Conservation (phyloP, 2,329 filamentous ascomycete genomes). For the Tolypocladium pustulatum region DNA sequence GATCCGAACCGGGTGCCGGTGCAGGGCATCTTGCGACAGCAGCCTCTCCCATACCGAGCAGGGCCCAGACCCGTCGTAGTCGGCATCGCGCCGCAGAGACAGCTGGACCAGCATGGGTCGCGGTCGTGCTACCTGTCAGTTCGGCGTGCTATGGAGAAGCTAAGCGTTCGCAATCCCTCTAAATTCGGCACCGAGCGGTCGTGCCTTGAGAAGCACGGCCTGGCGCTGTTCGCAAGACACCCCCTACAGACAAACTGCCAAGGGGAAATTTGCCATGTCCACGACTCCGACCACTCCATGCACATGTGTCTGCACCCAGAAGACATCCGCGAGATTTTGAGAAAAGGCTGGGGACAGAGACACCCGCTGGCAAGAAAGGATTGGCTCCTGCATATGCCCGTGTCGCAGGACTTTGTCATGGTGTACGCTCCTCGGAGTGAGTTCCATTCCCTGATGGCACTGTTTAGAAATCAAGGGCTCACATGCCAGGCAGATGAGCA, state of each 20-base stretch:
- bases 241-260: slow-evolving; percentile 61
- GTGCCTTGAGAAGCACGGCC: slow-evolving; percentile 74
- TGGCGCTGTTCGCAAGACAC: slow-evolving; percentile 59
- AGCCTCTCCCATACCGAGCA: slow-evolving; percentile 46
- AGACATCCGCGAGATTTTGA: slow-evolving; percentile 61
- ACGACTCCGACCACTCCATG: slow-evolving; percentile 65
- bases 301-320: slow-evolving; percentile 73
- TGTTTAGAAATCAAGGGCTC: not conserved
- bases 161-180: slow-evolving; percentile 35
- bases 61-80: slow-evolving; percentile 56
- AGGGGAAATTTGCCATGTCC: slow-evolving; percentile 76
- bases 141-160: slow-evolving; percentile 36
- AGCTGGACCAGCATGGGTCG: slow-evolving; percentile 57
- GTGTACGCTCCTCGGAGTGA: slow-evolving; percentile 64
- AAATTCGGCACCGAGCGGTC: slow-evolving; percentile 53
- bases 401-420: slow-evolving; percentile 69
- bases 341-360: slow-evolving; percentile 69
- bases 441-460: slow-evolving; percentile 7
- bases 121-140: slow-evolving; percentile 44
- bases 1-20: slow-evolving; percentile 41
- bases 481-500: slow-evolving; percentile 34
- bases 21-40: slow-evolving; percentile 44
- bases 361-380: slow-evolving; percentile 57
- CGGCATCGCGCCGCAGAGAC: slow-evolving; percentile 74
- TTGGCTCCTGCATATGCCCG: slow-evolving; percentile 51